A percentile compares a stretch with the other conserved stretches of the same genome.
phyloP scores from a whole-genome alignment of 2,329 filamentous ascomycete species.

The Aspergillus awamori region DNA sequence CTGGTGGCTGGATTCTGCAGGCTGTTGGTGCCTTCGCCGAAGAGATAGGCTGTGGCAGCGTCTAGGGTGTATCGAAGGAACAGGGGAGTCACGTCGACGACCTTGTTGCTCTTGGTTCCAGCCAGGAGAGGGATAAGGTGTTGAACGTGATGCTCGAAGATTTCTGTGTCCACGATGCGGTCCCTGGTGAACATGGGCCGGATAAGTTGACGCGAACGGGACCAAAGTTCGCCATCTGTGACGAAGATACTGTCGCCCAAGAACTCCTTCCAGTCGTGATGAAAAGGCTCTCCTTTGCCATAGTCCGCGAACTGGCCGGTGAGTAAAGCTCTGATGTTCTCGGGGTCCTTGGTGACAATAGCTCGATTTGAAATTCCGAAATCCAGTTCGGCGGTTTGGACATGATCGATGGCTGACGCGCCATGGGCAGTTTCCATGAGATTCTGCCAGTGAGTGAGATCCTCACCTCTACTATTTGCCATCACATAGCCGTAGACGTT shows the following conservation, averaged over 20 bases:
- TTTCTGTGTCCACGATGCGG: slow-evolving; percentile 78
- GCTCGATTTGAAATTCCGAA: slow-evolving; percentile 52
- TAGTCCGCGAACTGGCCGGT: slow-evolving; percentile 84
- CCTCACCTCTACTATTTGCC: slow-evolving; percentile 56
- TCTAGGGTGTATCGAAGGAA: slow-evolving; percentile 85
- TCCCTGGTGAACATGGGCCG: slow-evolving; percentile 86
- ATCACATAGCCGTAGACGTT: slow-evolving; percentile 62
- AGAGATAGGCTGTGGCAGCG: slow-evolving; percentile 80
- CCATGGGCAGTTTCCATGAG: slow-evolving; percentile 49
- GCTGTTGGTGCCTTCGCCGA: slow-evolving; percentile 72
- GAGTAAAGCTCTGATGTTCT: slow-evolving; percentile 90
- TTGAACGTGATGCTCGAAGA: slow-evolving; percentile 79
- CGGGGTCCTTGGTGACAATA: slow-evolving; percentile 77
- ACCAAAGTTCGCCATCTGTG: slow-evolving; percentile 80
- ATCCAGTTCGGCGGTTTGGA: slow-evolving; percentile 35
- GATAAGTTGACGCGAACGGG: slow-evolving; percentile 78
- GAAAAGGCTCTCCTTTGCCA: slow-evolving; percentile 76
- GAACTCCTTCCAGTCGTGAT: slow-evolving; percentile 74
- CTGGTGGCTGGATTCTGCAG: slow-evolving; percentile 62
- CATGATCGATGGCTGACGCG: slow-evolving; percentile 29
- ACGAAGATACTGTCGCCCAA: slow-evolving; percentile 83
- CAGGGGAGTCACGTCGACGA: slow-evolving; percentile 73
- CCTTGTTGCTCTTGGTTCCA: slow-evolving; percentile 45
- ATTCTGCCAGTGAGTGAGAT: slow-evolving; percentile 63
- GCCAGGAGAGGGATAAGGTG: slow-evolving; percentile 70